Percentiles rank a stretch among this genome's conserved stretches.
Conservation (phyloP, 2,329 filamentous ascomycete genomes). For the Hirsutella minnesotensis region DNA sequence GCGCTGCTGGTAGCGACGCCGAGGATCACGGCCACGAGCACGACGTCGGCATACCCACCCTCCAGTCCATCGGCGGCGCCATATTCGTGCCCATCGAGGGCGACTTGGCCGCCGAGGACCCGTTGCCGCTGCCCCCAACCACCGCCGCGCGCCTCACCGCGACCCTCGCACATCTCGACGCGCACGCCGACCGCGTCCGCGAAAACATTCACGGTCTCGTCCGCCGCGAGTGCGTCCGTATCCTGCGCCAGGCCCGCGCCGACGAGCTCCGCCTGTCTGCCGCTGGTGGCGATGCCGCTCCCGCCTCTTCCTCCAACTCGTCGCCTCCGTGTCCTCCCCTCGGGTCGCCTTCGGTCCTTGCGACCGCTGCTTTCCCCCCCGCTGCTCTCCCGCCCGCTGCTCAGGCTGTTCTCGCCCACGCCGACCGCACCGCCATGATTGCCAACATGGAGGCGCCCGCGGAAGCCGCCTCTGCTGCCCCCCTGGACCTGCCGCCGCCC, state of each 20-base stretch:
- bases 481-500: conserved; percentile 6
- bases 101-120: conserved; percentile 7
- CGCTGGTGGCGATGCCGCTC: not conserved
- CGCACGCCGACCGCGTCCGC: conserved; percentile 15
- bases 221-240: conserved; percentile 19
- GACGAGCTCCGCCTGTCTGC: conserved; percentile 6
- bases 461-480: not conserved
- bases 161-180: conserved; percentile 11
- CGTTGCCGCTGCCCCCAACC: conserved; percentile 5
- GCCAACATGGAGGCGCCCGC: conserved; percentile 15
- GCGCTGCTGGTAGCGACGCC: too few relatives aligned
- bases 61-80: conserved; percentile 14
- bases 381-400: too few relatives aligned
- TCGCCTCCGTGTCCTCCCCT: too few relatives aligned
- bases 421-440: conserved; percentile 14
- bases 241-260: conserved; percentile 11
- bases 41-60: conserved; percentile 4
- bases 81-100: conserved; percentile 22
- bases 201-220: conserved; percentile 18
- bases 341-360: too few relatives aligned
- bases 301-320: not conserved
- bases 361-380: too few relatives aligned
- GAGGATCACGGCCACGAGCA: not conserved
- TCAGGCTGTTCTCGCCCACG: too few relatives aligned
- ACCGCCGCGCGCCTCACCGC: conserved; percentile 9